These are phyloP conservation scores for Hordeum vulgare DNA, from an alignment of 176 grass and related monocot genomes.

Conservation along the genomic window MorexV3_pseudomolecules_assembly NC_058519.1:602724869-602725368, in stretches of 20 bases:
- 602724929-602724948: not conserved
- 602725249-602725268: not conserved
- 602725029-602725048: no score
- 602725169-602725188: not conserved
- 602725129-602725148: not conserved
- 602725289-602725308: no score
- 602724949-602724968: not conserved
- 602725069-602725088: no score
- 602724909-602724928: not conserved
- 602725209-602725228: slow-evolving; percentile 3
- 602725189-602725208: not conserved
- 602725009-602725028: not conserved
- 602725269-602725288: no score
- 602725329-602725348: slow-evolving; percentile 4
- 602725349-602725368: not conserved
- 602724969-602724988: not conserved
- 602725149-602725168: slow-evolving; percentile 4
- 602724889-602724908: not conserved
- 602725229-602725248: slow-evolving; percentile 13
- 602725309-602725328: not conserved
- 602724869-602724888: not conserved
- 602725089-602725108: no score
- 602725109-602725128: not conserved
- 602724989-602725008: not conserved
- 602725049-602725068: not conserved